Base-by-base conservation (phyloP, 495 filamentous ascomycete genomes). In the Massariosphaeria phaeospora region DNA sequence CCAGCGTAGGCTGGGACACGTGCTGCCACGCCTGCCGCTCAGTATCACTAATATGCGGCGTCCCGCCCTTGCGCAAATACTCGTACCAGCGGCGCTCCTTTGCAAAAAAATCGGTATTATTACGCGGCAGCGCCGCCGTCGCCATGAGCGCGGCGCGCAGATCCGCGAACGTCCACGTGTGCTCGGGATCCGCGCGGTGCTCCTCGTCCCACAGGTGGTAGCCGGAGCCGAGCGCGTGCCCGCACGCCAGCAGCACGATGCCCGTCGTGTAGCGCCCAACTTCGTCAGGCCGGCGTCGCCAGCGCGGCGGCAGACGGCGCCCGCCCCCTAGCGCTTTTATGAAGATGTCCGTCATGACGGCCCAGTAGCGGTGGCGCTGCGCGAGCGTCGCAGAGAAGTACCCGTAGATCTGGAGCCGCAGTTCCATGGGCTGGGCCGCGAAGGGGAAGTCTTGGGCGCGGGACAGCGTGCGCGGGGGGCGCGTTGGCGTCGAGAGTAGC, bases 281-380 rank as follows among this genome's bases (percentile, higher is more conserved):
- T 29, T 54, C 39, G 15, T 54, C 51, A 3, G 40, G 11, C 2
- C 38, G 27, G 3, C 12, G 8, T n/a, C n/a, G n/a, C n/a, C n/a
- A n/a, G n/a, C n/a, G n/a, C n/a, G n/a, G n/a, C n/a, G n/a, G n/a
- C n/a, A n/a, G n/a, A n/a, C n/a, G n/a, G n/a, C n/a, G n/a, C n/a
- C 39, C 51, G 13, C 40, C 45, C 51, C 51, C 45, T 27, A 54
- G 51, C 30, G 51, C 51, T 23, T 45, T 46, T 1, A 46, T 4
- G 30, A 54, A 54, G 15, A 54, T 30, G 41, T 31, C 40, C 21
- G 51, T 46, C 51, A 45, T 54, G 39, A 46, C 27, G 18, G 1
- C 30, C 51, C 51, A 54, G 39, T 35, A 54, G 2, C 51, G 25
- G 17, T 45, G 15, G 27, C 30, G 1, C 29, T 38, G 30, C 9